Evolutionary conservation across 2,329 filamentous ascomycete species (phyloP).

Genomic region (Zalaria obscura): DNA sequence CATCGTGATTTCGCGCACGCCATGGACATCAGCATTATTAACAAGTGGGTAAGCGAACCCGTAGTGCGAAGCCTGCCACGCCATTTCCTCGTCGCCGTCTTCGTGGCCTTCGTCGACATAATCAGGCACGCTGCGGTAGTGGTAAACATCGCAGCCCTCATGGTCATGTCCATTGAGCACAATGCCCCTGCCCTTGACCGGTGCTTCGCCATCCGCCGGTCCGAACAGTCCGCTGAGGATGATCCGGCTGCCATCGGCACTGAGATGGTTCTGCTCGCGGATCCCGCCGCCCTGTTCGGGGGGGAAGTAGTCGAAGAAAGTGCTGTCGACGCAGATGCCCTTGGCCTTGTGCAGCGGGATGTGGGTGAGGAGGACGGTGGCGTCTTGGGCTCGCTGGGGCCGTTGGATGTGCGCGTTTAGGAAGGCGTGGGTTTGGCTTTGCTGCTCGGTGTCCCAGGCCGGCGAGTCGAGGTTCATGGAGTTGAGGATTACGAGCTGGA

Average conservation of each 20-base stretch:
- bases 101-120: constrained; percentile 6
- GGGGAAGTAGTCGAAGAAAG: constrained; percentile 67
- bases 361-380: constrained; percentile 80
- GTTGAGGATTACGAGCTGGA: constrained; percentile 79
- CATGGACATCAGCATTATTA: constrained; percentile 22
- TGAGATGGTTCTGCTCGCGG: constrained; percentile 84
- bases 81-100: not conserved
- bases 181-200: constrained; percentile 40
- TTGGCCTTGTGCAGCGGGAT: constrained; percentile 75
- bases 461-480: constrained; percentile 88
- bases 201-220: constrained; percentile 47
- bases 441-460: constrained; percentile 50
- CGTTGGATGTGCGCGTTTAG: constrained; percentile 36
- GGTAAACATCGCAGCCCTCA: constrained; percentile 79
- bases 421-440: constrained; percentile 65
- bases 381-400: constrained; percentile 28
- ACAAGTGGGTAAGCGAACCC: constrained; percentile 6
- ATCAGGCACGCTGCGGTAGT: constrained; percentile 37
- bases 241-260: constrained; percentile 48
- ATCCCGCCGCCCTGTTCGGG: constrained; percentile 53
- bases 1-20: constrained; percentile 78
- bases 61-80: constrained; percentile 10
- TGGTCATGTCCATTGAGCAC: constrained; percentile 93
- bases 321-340: constrained; percentile 72
- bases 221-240: constrained; percentile 79